Evolutionary conservation across 257 asterid genomes (phyloP), one percentile per base, ranked within the genome.

Genomic region (Leonotis leonurus): DNA sequence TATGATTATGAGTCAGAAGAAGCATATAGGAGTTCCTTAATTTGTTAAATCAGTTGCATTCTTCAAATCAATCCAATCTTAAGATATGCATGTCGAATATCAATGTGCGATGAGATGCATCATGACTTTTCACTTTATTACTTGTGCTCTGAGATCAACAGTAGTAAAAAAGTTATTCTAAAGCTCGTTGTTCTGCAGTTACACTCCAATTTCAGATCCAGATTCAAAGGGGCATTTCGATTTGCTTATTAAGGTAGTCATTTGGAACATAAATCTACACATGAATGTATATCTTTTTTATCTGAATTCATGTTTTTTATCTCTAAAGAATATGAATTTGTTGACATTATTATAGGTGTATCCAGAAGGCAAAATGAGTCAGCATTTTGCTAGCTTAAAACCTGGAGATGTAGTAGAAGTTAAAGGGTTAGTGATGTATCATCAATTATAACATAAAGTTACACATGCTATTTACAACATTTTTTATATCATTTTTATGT

Each of bases 321-420:
- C 9, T 55, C 20, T 36, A 24, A 11, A 37, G 29, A 55, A 22
- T 65, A 45, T 45, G 61, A 25, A 61, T 60, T 56, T 59, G 55
- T 52, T 70, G 21, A 41, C 46, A 5, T 68, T 68, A 14, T 45
- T 71, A 36, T 82, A 91, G 98, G 83, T 92, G 52, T 92, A 92
- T 69, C 98, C 98, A 48, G 97, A 92, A 71, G 98, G 98, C 67
- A 86, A 86, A 81, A 92, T 92, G 98, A 92, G 95, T 70, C 98
- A 88, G 78, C 98, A 89, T 72, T 89, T 88, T 77, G 95, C 97
- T 59, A 81, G 80, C 79, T 77, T 92, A 51, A 85, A 82, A 39
- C 95, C 98, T 12, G 98, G 98, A 35, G 98, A 92, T 79, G 89
- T 81, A 25, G 74, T 92, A 35, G 95, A 89, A 79, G 90, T 92